phyloP scores from a whole-genome alignment of 1,139 yeast species.

The Saccharomyces hybrid region DNA sequence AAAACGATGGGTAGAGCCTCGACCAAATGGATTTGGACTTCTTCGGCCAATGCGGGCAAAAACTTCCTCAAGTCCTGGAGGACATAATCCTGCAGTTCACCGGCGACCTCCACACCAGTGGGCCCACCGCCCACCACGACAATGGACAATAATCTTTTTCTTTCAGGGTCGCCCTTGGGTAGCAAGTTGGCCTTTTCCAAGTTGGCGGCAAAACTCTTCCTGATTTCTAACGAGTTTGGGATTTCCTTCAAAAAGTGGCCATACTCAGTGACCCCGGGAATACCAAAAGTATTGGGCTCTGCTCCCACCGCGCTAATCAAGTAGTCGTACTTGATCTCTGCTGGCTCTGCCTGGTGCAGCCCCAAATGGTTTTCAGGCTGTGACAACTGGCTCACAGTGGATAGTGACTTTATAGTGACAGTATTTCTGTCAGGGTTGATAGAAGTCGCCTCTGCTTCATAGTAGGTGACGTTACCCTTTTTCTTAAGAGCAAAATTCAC shows the following conservation, averaged over 20 bases:
- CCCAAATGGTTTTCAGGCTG: conserved; percentile 26
- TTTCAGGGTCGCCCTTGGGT: conserved; percentile 66
- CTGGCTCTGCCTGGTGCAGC: conserved; percentile 31
- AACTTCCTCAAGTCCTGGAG: conserved; percentile 83
- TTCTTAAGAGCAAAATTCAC: conserved; percentile 68
- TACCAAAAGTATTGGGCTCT: conserved; percentile 73
- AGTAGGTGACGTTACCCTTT: conserved; percentile 75
- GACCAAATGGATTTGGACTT: conserved; percentile 73
- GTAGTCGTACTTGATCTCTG: conserved; percentile 52
- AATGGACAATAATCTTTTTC: conserved; percentile 63
- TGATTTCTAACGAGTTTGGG: conserved; percentile 68
- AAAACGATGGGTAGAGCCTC: conserved; percentile 88
- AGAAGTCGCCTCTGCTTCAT: conserved; percentile 87
- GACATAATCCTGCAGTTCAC: conserved; percentile 86
- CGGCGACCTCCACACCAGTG: conserved; percentile 86
- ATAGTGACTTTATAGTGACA: conserved; percentile 45
- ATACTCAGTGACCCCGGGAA: conserved; percentile 70
- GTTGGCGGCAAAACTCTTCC: conserved; percentile 66
- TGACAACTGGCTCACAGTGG: conserved; percentile 34
- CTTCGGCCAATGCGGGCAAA: conserved; percentile 80
- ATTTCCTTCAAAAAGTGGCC: conserved; percentile 82
- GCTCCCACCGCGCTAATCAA: conserved; percentile 81
- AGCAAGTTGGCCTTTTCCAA: conserved; percentile 68
- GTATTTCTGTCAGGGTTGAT: conserved; percentile 67
- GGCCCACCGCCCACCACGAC: conserved; percentile 93